A percentile compares a stretch with the other conserved stretches of the same genome.
phyloP scores from a whole-genome alignment of 805 yeast species.

The Yamadazyma ubonensis region DNA sequence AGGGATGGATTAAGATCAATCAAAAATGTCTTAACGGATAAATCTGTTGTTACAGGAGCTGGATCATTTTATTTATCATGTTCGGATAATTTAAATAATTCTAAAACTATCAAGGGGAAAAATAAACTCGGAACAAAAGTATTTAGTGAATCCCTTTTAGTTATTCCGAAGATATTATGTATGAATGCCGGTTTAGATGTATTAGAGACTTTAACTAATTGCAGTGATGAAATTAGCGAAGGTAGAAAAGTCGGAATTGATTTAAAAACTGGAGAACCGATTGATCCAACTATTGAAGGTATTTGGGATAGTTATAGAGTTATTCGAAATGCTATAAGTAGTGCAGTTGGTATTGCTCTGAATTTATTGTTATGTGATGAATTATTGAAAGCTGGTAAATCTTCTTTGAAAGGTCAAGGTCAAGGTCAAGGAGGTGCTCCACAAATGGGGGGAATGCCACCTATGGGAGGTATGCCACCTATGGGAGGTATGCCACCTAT shows the following conservation, averaged over 20 bases:
- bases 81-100: slow-evolving; percentile 58
- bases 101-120: slow-evolving; percentile 69
- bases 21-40: slow-evolving; percentile 84
- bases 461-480: neutral
- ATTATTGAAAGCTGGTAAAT: slow-evolving; percentile 92
- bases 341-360: slow-evolving; percentile 93
- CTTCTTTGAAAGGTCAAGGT: slow-evolving; percentile 69
- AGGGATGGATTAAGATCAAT: slow-evolving; percentile 97
- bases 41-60: slow-evolving; percentile 89
- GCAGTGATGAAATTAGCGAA: slow-evolving; percentile 84
- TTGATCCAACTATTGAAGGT: slow-evolving; percentile 93
- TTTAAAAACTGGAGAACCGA: slow-evolving; percentile 86
- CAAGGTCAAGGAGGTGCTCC: slow-evolving; percentile 15
- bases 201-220: slow-evolving; percentile 80
- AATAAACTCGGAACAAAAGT: slow-evolving; percentile 89
- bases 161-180: slow-evolving; percentile 89
- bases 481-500: neutral
- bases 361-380: slow-evolving; percentile 94
- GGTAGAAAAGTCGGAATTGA: slow-evolving; percentile 89
- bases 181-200: slow-evolving; percentile 93
- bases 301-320: slow-evolving; percentile 97
- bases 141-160: slow-evolving; percentile 86
- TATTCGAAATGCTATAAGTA: slow-evolving; percentile 84
- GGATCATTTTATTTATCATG: slow-evolving; percentile 93
- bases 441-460: slow-evolving; percentile 13